A percentile compares a stretch with the other conserved stretches of the same genome.
These are phyloP conservation scores for Apium graveolens DNA, from an alignment of 129 eudicot species.

Conservation along the genomic window DNA sequence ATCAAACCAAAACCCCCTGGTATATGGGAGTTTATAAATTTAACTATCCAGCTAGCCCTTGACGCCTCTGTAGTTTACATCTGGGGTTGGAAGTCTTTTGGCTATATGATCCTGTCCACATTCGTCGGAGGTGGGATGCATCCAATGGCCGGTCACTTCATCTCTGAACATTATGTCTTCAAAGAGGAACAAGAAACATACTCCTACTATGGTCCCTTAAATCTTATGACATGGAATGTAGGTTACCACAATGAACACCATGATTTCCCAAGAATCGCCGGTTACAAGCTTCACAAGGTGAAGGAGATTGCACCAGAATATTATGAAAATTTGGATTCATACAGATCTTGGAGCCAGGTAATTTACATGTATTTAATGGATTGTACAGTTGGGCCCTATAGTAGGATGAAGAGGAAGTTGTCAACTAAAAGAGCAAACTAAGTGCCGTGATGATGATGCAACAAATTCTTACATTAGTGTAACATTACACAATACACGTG, in stretches of 20 bases:
- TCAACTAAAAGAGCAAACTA: slow-evolving; percentile 32
- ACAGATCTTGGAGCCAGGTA: slow-evolving; percentile 87
- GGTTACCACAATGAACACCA: slow-evolving; percentile 94
- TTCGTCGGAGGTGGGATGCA: slow-evolving; percentile 83
- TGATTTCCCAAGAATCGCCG: slow-evolving; percentile 78
- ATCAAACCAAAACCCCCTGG: slow-evolving; percentile 81
- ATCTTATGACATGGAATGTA: slow-evolving; percentile 67
- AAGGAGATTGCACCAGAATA: slow-evolving; percentile 83
- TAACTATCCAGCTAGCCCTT: slow-evolving; percentile 45
- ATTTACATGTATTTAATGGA: slow-evolving; percentile 66
- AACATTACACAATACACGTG: background rate
- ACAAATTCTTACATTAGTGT: background rate
- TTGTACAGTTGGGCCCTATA: slow-evolving; percentile 56
- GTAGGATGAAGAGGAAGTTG: slow-evolving; percentile 72
- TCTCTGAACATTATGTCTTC: slow-evolving; percentile 76
- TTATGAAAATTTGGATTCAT: slow-evolving; percentile 51
- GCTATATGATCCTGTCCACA: slow-evolving; percentile 65
- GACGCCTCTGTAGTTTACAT: slow-evolving; percentile 47
- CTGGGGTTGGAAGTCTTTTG: slow-evolving; percentile 62
- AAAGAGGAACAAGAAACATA: slow-evolving; percentile 65
- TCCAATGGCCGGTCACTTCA: slow-evolving; percentile 82
- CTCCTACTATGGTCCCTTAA: slow-evolving; percentile 76
- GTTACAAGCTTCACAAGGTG: slow-evolving; percentile 68
- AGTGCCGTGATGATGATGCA: slow-evolving; percentile 1
- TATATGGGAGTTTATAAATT: slow-evolving; percentile 66